Percentiles rank a stretch among this genome's conserved stretches.
These are phyloP conservation scores for Podospora appendiculata DNA, from an alignment of 495 filamentous ascomycete genomes.

Conservation along the genomic window DNA sequence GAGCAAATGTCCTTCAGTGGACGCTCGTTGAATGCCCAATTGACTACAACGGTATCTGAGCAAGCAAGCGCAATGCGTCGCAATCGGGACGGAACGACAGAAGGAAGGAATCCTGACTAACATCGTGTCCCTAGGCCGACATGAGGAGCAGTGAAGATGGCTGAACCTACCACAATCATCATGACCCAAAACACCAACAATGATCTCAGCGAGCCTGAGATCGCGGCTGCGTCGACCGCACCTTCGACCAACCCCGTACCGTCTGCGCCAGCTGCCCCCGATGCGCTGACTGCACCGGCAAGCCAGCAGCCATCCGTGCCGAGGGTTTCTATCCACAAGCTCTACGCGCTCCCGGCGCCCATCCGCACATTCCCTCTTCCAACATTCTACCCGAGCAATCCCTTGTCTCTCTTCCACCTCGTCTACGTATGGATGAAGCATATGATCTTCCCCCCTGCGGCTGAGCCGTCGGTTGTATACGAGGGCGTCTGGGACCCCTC, in stretches of 20 bases:
- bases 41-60: conserved; percentile 99
- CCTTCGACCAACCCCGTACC: background rate
- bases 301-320: conserved; percentile 9
- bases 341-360: conserved; percentile 76
- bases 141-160: conserved; percentile 32
- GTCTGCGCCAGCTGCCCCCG: too few species aligned
- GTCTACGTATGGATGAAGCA: conserved; percentile 68
- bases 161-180: conserved; percentile 23
- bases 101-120: background rate
- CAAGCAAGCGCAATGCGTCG: conserved; percentile 3
- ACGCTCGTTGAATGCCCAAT: conserved; percentile 63
- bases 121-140: conserved; percentile 13
- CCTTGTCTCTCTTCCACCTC: conserved; percentile 75
- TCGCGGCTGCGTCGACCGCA: background rate
- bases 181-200: background rate
- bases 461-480: conserved; percentile 60
- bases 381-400: conserved; percentile 83
- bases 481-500: conserved; percentile 67
- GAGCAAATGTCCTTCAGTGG: conserved; percentile 56
- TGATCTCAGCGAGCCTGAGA: background rate
- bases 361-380: conserved; percentile 75
- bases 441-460: conserved; percentile 53
- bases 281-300: too few species aligned
- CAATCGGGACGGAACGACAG: too few species aligned
- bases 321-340: conserved; percentile 46